Base-by-base conservation (phyloP, 768 basidiomycete species). In the Lactarius sp. region DNA sequence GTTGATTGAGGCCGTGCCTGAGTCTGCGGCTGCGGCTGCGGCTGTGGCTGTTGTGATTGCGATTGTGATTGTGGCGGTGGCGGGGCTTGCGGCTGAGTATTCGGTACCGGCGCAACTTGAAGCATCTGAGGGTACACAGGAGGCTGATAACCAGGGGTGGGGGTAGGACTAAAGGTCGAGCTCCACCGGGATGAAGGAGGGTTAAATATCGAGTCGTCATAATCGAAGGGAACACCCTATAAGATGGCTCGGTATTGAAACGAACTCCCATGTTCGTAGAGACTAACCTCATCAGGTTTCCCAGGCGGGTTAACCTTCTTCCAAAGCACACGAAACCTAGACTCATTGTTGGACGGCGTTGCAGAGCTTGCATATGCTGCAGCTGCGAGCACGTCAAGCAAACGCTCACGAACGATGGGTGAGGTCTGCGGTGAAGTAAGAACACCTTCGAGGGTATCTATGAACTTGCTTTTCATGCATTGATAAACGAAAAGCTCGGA, bases 381-480 rank as follows among this genome's bases (percentile, higher is more conserved):
- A 22, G 90, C 92, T 3, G 86, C 91, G 4, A 97, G 77, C 0
- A 94, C 87, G 66, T 92, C 87, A 62, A 92, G 75, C 42, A 97
- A 70, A 6, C 92, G 81, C 70, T 94, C 92, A 46, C 85, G 80
- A 0, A 92, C 90, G 1, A 93, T 91, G 9, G 91, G 92, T 0
- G 83, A 82, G 1, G 90, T 91, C 49, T 83, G 79, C 0, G 82
- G 69, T 0, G 82, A 83, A 2, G 74, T 77, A 4, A 93, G 75
- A 22, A 90, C 80, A n/a, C 92, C 89, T 64, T 93, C 27, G 27
- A 27, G 27, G 2, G 2, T 3, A 2, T 27, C 27, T 2, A 27
- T 3, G 27, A 27, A 27, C 27, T 27, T 27, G 27, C 27, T 27
- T 27, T 27, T 27, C 27, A 27, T 27, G 27, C 27, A 27, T 27